Evolutionary conservation across 192 early-diverging fungal genomes (phyloP).

Genomic region (Polychytrium aggregatum): DNA sequence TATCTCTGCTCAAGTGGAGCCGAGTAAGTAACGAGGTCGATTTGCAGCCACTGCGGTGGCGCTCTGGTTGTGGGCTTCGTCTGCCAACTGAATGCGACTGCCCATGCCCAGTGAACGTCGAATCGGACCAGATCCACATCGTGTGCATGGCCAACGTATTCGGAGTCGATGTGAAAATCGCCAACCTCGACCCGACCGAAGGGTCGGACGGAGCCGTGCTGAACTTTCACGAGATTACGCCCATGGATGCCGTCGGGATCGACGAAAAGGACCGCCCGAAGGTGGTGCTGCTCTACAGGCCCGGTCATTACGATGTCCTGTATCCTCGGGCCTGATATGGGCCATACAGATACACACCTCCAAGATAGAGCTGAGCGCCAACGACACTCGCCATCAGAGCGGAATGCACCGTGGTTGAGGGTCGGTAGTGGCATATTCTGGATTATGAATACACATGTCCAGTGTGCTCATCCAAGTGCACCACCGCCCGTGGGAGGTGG

Average conservation of each 20-base stretch:
- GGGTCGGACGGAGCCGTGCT: conserved; percentile 25
- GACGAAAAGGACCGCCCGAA: conserved; percentile 36
- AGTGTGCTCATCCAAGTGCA: no score
- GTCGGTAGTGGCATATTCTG: no score
- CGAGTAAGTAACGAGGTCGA: conserved; percentile 15
- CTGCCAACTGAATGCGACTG: no score
- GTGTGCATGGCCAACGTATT: conserved; percentile 61
- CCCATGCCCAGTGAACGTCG: conserved; percentile 29
- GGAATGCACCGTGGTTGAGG: no score
- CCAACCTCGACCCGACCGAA: conserved; percentile 46
- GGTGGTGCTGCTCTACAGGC: conserved; percentile 28
- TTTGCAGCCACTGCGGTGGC: not conserved
- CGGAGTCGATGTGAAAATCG: conserved; percentile 51
- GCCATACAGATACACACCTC: no score
- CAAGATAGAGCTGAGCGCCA: no score
- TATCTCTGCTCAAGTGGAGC: conserved; percentile 33
- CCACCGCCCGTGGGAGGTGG: no score
- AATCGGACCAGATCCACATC: conserved; percentile 71
- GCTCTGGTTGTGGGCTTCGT: not conserved
- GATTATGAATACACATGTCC: no score
- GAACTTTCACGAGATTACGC: conserved; percentile 66
- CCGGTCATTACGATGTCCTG: conserved; percentile 66
- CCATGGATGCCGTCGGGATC: conserved; percentile 34
- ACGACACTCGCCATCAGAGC: no score
- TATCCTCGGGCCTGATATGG: conserved; percentile 34